A percentile compares a stretch with the other conserved stretches of the same genome.
phyloP scores from a whole-genome alignment of 257 asterid genomes.

The Cynanchum wilfordii region DNA sequence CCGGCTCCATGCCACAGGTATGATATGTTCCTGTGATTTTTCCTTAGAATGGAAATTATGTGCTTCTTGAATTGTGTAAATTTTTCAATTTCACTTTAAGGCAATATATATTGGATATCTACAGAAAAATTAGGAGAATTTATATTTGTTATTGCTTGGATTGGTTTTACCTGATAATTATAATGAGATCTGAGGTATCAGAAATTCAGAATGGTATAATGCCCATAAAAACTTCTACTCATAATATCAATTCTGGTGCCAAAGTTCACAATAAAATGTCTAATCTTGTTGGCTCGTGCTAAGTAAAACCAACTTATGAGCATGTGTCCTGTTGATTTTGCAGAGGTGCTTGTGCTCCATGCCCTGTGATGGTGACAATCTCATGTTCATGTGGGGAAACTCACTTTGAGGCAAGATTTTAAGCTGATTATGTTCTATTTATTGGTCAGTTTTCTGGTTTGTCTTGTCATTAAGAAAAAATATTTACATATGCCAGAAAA shows the following conservation, averaged over 20 bases:
- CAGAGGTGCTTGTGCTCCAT: slow-evolving; percentile 96
- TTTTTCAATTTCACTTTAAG: neutral
- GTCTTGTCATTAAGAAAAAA: neutral
- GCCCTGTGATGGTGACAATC: slow-evolving; percentile 84
- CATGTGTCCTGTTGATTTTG: slow-evolving; percentile 28
- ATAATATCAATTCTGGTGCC: neutral
- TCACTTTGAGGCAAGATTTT: slow-evolving; percentile 69
- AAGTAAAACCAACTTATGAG: slow-evolving; percentile 16
- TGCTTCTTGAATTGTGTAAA: neutral
- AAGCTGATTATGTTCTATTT: neutral
- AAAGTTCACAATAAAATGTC: neutral
- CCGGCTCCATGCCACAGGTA: slow-evolving; percentile 97
- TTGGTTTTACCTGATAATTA: neutral
- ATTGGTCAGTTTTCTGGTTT: neutral
- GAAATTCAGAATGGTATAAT: neutral
- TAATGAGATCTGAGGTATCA: neutral
- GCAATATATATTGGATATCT: neutral
- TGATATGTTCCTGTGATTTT: slow-evolving; percentile 16
- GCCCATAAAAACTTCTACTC: neutral
- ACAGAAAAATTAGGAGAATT: neutral
- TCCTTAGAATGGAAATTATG: slow-evolving; percentile 8
- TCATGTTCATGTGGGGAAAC: slow-evolving; percentile 83
- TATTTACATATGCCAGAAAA: neutral
- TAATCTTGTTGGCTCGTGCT: neutral
- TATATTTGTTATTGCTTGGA: neutral